Conservation (phyloP, 495 filamentous ascomycete genomes). For the Podospora pseudocomata region DNA sequence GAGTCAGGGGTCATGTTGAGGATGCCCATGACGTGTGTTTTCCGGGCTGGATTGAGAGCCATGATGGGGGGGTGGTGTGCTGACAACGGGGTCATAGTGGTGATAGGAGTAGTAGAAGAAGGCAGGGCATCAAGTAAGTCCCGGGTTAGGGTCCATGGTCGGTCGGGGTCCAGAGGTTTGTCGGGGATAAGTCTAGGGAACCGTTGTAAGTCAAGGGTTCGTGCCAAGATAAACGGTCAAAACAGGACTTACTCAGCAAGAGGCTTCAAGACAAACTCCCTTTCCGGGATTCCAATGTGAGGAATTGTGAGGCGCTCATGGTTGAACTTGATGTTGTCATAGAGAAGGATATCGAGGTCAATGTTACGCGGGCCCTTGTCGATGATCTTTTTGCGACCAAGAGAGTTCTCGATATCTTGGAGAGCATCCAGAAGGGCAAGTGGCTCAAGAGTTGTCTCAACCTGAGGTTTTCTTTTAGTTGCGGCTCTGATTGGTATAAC, state of each 20-base stretch:
- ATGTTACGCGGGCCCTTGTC: conserved; percentile 93
- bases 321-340: conserved; percentile 63
- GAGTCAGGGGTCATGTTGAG: conserved; percentile 96
- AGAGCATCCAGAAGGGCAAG: conserved; percentile 71
- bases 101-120: conserved; percentile 47
- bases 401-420: conserved; percentile 71
- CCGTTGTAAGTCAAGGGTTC: conserved; percentile 1
- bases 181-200: conserved; percentile 58
- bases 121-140: conserved; percentile 65
- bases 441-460: conserved; percentile 75
- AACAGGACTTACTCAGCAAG: conserved; percentile 69
- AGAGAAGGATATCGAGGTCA: conserved; percentile 90
- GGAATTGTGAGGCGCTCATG: conserved; percentile 76
- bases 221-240: background rate
- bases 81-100: conserved; percentile 68
- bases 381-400: conserved; percentile 78
- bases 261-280: conserved; percentile 89
- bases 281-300: conserved; percentile 79
- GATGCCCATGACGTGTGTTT: conserved; percentile 86
- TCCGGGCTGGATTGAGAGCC: conserved; percentile 58
- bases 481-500: background rate
- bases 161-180: conserved; percentile 46
- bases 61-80: conserved; percentile 55
- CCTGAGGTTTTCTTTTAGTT: conserved; percentile 45
- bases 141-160: conserved; percentile 49